Conservation (phyloP, 495 filamentous ascomycete species). For the Podospora pseudocomata region DNA sequence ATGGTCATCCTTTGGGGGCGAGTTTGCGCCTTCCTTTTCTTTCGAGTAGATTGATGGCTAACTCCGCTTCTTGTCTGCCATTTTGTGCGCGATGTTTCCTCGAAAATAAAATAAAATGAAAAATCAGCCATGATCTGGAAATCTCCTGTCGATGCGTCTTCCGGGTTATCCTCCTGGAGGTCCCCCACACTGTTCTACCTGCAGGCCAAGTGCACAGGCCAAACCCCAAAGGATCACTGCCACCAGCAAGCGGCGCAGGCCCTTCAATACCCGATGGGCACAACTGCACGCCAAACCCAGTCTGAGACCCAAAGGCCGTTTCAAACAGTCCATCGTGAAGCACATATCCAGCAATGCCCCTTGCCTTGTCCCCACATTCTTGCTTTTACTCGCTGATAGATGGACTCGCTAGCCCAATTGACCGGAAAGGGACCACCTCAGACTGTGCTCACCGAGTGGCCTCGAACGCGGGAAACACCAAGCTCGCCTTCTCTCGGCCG, state of each 20-base stretch:
- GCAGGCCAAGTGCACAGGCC: background rate
- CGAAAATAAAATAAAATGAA: too few species aligned
- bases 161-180: background rate
- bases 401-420: background rate
- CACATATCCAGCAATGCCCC: conserved; percentile 3
- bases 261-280: background rate
- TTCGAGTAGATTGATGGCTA: background rate
- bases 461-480: conserved; percentile 7
- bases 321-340: conserved; percentile 8
- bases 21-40: background rate
- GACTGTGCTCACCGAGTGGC: conserved; percentile 6
- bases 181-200: background rate
- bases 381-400: background rate
- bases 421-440: conserved; percentile 2
- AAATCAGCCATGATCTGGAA: background rate
- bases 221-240: background rate
- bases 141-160: background rate
- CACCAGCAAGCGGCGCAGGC: conserved; percentile 11
- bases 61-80: background rate
- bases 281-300: conserved; percentile 6
- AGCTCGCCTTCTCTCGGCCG: background rate
- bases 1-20: too few species aligned
- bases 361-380: background rate
- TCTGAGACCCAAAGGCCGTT: conserved; percentile 6
- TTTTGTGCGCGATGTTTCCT: background rate